Evolutionary conservation across 1,284 basidiomycete genomes (phyloP), one percentile per base, ranked within the genome.

Genomic region (Rhodofomes roseus): DNA sequence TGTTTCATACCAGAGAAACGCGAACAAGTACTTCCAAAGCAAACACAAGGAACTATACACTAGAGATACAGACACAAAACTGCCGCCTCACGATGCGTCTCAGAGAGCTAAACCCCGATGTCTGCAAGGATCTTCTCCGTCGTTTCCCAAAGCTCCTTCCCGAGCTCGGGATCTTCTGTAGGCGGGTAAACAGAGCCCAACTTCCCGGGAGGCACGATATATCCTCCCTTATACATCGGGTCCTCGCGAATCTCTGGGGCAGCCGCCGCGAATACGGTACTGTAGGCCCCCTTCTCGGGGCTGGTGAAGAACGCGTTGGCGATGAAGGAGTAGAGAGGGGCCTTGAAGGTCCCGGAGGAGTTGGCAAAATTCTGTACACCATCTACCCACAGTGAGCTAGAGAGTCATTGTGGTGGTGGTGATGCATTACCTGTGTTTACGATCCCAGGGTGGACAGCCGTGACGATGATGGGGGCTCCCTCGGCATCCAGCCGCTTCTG

Each of bases 201-300:
- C 39, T 63, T 66, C 9, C 74, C 77, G 2, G 75, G 71, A 9
- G 79, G 77, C 37, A 68, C 62, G 7, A 84, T 61, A 65, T 79
- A 83, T n/a, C 69, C 72, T 1, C 80, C 81, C 55, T 74, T 76
- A 64, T 79, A 84, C 55, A 72, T 74, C 16, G 71, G 61, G n/a
- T 79, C 63, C 2, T 71, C 68, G 3, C 65, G 62, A 5, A 64
- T 66, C 1, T 81, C 68, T 1, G 71, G 65, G 0, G 77, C 71
- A 6, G 75, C 79, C 0, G 81, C 81, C 2, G 80, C 82, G 58
- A 84, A 77, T 29, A 76, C 73, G 1, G 79, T 72, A 12, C 74
- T 77, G 59, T 76, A 72, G 0, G 75, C 76, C 41, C 78, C 81
- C 1, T 76, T 68, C n/a, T 77, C 74, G 4, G 76, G 71, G 4